A percentile compares a stretch with the other conserved stretches of the same genome.
These are phyloP conservation scores for Coprinellus micaceus DNA, from an alignment of 768 basidiomycete species.

Conservation along the genomic window DNA sequence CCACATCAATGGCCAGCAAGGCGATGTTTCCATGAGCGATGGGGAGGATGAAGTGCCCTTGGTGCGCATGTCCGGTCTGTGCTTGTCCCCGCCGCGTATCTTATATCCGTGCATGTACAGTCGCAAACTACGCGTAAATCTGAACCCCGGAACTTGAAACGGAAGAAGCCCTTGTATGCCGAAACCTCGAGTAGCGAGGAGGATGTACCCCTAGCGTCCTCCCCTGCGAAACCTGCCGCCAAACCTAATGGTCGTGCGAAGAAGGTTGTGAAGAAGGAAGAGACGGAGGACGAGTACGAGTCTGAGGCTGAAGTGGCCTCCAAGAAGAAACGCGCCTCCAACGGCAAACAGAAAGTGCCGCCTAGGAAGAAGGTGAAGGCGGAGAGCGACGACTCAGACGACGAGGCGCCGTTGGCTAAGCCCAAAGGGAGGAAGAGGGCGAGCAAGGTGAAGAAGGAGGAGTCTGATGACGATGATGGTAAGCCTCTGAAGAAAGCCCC, in stretches of 20 bases:
- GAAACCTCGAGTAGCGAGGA: slow-evolving; percentile 70
- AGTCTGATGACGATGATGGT: slow-evolving; percentile 39
- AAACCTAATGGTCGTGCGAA: slow-evolving; percentile 40
- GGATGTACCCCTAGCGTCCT: slow-evolving; percentile 68
- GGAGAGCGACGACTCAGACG: slow-evolving; percentile 32
- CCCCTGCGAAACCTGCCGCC: slow-evolving; percentile 49
- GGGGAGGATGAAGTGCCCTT: slow-evolving; percentile 71
- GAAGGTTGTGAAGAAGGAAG: slow-evolving; percentile 22
- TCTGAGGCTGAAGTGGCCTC: slow-evolving; percentile 25
- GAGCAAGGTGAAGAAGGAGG: slow-evolving; percentile 45
- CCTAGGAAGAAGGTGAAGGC: slow-evolving; percentile 67
- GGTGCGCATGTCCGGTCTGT: slow-evolving; percentile 38
- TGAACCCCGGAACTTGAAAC: slow-evolving; percentile 46
- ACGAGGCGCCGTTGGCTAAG: slow-evolving; percentile 37
- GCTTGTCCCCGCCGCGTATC: slow-evolving; percentile 10
- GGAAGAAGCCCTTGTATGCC: slow-evolving; percentile 52
- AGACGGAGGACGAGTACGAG: slow-evolving; percentile 34
- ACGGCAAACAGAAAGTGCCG: slow-evolving; percentile 48
- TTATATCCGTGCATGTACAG: slow-evolving; percentile 28
- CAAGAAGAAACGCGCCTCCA: slow-evolving; percentile 43
- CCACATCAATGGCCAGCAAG: slow-evolving; percentile 20
- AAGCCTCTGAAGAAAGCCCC: slow-evolving; percentile 44
- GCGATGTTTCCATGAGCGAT: slow-evolving; percentile 48
- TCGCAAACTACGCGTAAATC: slow-evolving; percentile 50
- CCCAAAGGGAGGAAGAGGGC: slow-evolving; percentile 39